Base-by-base conservation (phyloP, 2,329 filamentous ascomycete genomes). In the Arthrobotrys iridis region DNA sequence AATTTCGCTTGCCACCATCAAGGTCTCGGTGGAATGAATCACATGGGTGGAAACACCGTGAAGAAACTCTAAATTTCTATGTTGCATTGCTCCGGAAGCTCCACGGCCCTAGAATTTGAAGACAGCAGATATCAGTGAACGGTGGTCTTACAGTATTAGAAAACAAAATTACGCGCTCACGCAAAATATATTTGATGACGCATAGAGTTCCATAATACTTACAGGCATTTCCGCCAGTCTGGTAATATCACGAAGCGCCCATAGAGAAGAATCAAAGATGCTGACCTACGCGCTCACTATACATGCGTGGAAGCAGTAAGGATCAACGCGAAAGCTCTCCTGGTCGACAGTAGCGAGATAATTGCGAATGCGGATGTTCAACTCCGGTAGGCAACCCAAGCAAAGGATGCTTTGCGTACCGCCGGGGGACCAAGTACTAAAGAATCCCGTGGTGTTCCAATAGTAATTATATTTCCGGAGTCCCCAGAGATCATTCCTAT, bases 291-390 rank as follows among this genome's bases (percentile, higher is more conserved):
- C 64, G 6, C 40, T 20, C 15, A 68, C 18, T 28, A 59, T 48
- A 2, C 30, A 11, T 28, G 50, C 30, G n/a, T 68, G 52, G 18
- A 68, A 68, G n/a, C 52, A 48, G 30, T 68, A 68, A 10, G 64
- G 64, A 50, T 68, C 64, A n/a, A 24, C 6, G 4, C 3, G 3
- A 24, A 68, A 68, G 13, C 10, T 35, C 10, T 46, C 24, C 10
- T 30, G 15, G 20, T 10, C 11, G 10, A 3, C 10, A 15, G 11
- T 59, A 5, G 6, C 15, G 8, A 68, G 26, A 33, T 50, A n/a
- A 0, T 28, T 28, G 3, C 20, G 41, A 10, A 68, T 24, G 2
- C 50, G 22, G 1, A 1, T 7, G 11, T 20, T 15, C 5, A 68
- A 37, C 15, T 41, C 28, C 7, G 15, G 13, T 7, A 28, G 40